phyloP scores from a whole-genome alignment of 441 rosid species.

The Arabidopsis hybrid region DNA sequence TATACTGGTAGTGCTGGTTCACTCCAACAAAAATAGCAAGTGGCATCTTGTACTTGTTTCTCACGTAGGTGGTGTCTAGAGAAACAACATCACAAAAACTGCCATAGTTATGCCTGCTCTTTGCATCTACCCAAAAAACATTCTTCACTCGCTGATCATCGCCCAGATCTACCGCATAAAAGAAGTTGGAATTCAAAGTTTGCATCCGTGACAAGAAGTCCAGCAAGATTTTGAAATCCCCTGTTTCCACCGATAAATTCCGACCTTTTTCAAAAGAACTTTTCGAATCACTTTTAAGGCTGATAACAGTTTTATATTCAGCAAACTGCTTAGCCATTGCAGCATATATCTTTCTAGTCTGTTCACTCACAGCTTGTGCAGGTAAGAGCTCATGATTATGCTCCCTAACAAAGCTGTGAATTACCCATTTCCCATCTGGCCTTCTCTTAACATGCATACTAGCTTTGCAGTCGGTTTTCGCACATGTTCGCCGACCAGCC shows the following conservation, averaged over 20 bases:
- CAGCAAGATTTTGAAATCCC: slow-evolving; percentile 67
- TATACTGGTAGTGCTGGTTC: slow-evolving; percentile 84
- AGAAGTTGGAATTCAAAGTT: slow-evolving; percentile 76
- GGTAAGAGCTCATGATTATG: slow-evolving; percentile 92
- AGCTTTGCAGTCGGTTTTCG: slow-evolving; percentile 91
- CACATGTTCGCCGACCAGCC: slow-evolving; percentile 75
- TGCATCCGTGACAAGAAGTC: slow-evolving; percentile 74
- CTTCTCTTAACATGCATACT: slow-evolving; percentile 95
- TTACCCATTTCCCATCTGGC: slow-evolving; percentile 86
- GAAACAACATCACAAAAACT: slow-evolving; percentile 82
- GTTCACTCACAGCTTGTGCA: slow-evolving; percentile 92
- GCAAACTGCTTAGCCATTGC: slow-evolving; percentile 96
- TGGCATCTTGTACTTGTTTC: slow-evolving; percentile 85
- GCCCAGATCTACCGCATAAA: slow-evolving; percentile 76
- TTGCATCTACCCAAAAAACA: slow-evolving; percentile 87
- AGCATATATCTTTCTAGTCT: slow-evolving; percentile 87
- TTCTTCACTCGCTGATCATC: slow-evolving; percentile 82
- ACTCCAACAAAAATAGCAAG: slow-evolving; percentile 81
- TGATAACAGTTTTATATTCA: slow-evolving; percentile 82
- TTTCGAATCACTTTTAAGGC: slow-evolving; percentile 63
- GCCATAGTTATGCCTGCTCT: slow-evolving; percentile 76
- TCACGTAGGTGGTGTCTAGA: slow-evolving; percentile 70
- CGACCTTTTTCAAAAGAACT: slow-evolving; percentile 70
- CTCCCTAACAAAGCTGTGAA: slow-evolving; percentile 85
- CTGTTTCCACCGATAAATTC: slow-evolving; percentile 60